Evolutionary conservation across 2,329 filamentous ascomycete genomes (phyloP).

Genomic region (Huntiella savannae): DNA sequence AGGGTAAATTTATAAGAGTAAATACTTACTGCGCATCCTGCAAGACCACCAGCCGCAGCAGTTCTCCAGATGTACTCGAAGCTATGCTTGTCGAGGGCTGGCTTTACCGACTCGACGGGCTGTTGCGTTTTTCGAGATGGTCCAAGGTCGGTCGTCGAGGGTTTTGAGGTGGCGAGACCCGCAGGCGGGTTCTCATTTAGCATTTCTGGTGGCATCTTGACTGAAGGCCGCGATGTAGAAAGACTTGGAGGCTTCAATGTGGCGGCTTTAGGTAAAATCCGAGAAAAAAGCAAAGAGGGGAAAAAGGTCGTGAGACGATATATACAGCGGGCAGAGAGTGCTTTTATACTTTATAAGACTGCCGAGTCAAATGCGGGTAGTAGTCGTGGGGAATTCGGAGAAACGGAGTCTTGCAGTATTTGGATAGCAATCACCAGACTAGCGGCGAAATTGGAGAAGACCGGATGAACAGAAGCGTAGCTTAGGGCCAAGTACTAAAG

Average conservation of each 20-base stretch:
- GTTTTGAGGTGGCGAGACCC: slow-evolving; percentile 3
- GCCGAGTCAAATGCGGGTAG: too few relatives aligned
- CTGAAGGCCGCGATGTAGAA: background rate
- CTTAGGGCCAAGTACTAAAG: too few relatives aligned
- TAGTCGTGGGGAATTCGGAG: too few relatives aligned
- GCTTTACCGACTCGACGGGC: slow-evolving; percentile 26
- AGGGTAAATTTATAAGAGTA: background rate
- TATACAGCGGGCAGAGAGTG: too few relatives aligned
- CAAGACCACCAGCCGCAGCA: slow-evolving; percentile 71
- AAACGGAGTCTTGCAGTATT: too few relatives aligned
- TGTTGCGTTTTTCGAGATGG: slow-evolving; percentile 17
- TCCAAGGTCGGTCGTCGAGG: too few relatives aligned
- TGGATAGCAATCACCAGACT: too few relatives aligned
- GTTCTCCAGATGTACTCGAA: slow-evolving; percentile 70
- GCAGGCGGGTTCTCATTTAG: slow-evolving; percentile 7
- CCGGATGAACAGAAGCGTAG: too few relatives aligned
- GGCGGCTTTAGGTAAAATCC: background rate
- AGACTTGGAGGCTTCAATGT: background rate
- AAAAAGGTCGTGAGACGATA: too few relatives aligned
- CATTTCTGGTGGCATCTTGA: slow-evolving; percentile 5
- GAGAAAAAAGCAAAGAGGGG: background rate
- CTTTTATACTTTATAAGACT: too few relatives aligned
- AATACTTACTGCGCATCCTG: slow-evolving; percentile 65
- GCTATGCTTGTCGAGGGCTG: slow-evolving; percentile 37
- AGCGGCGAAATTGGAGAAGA: too few relatives aligned